Evolutionary conservation across 2,329 filamentous ascomycete genomes (phyloP).

Genomic region (Aureobasidium sp.): DNA sequence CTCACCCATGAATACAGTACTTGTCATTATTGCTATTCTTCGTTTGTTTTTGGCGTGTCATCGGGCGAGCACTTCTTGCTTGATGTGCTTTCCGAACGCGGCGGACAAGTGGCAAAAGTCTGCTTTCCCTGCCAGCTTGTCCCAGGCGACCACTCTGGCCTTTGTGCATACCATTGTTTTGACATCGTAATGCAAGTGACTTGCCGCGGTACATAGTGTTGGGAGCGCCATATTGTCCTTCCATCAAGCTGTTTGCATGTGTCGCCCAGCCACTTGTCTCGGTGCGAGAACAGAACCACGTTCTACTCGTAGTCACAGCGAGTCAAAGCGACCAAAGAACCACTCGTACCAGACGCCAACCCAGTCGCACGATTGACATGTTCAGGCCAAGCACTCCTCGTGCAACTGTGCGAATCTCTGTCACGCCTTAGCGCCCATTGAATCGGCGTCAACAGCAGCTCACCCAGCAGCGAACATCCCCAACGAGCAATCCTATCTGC

Average conservation of each 20-base stretch:
- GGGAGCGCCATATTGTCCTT: neutral
- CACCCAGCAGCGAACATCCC: slow-evolving; percentile 1
- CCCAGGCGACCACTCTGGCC: no score
- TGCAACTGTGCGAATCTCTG: neutral
- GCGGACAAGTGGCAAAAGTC: neutral
- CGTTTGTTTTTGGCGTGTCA: no score
- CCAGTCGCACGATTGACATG: no score
- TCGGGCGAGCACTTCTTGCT: no score
- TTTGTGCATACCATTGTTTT: neutral
- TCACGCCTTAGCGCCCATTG: neutral
- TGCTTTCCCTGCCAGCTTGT: no score
- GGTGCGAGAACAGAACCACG: neutral
- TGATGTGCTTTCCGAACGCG: no score
- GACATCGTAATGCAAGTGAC: neutral
- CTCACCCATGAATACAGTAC: neutral
- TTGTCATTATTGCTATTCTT: no score
- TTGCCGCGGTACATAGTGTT: neutral
- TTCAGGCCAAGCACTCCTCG: no score
- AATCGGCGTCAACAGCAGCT: slow-evolving; percentile 10
- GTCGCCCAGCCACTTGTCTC: neutral
- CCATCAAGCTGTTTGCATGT: neutral
- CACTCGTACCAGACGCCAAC: no score
- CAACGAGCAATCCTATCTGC: neutral
- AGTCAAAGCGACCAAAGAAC: neutral
- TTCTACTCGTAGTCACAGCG: neutral